A percentile compares a stretch with the other conserved stretches of the same genome.
These are phyloP conservation scores for Penicillium herquei DNA, from an alignment of 495 filamentous ascomycete species.

Conservation along the genomic window DNA sequence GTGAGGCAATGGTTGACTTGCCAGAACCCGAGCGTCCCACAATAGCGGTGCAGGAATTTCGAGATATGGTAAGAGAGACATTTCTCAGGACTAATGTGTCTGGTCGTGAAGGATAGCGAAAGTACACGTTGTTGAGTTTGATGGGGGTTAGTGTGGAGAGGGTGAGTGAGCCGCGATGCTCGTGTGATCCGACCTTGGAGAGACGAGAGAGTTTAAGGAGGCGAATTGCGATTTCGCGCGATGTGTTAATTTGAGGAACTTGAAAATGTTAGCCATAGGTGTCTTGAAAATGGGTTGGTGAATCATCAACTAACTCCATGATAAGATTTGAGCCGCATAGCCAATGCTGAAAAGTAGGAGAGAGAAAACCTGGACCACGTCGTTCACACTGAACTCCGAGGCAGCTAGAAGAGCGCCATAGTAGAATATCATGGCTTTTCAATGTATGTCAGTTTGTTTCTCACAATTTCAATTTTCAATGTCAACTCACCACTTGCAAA, in stretches of 20 bases:
- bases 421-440: constrained; percentile 75
- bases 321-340: constrained; percentile 65
- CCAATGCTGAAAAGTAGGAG: constrained; percentile 77
- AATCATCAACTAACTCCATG: constrained; percentile 49
- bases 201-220: constrained; percentile 71
- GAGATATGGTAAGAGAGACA: constrained; percentile 58
- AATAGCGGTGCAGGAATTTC: constrained; percentile 66
- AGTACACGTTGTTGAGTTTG: constrained; percentile 55
- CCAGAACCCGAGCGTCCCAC: constrained; percentile 84
- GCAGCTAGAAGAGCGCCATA: constrained; percentile 68
- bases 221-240: constrained; percentile 67
- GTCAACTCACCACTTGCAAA: constrained; percentile 60
- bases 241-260: constrained; percentile 77
- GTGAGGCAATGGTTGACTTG: constrained; percentile 79
- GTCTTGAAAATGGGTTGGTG: too few species aligned
- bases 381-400: constrained; percentile 45
- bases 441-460: constrained; percentile 4
- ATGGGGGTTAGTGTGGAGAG: constrained; percentile 58
- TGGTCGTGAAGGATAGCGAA: constrained; percentile 65
- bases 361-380: constrained; percentile 73
- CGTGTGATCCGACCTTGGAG: constrained; percentile 52
- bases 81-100: constrained; percentile 52
- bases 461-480: neutral
- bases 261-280: neutral
- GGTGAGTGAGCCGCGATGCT: constrained; percentile 48